Percentiles rank a stretch among this genome's conserved stretches.
These are phyloP conservation scores for Fusarium udum DNA, from an alignment of 2,329 filamentous ascomycete genomes.

Conservation along the genomic window DNA sequence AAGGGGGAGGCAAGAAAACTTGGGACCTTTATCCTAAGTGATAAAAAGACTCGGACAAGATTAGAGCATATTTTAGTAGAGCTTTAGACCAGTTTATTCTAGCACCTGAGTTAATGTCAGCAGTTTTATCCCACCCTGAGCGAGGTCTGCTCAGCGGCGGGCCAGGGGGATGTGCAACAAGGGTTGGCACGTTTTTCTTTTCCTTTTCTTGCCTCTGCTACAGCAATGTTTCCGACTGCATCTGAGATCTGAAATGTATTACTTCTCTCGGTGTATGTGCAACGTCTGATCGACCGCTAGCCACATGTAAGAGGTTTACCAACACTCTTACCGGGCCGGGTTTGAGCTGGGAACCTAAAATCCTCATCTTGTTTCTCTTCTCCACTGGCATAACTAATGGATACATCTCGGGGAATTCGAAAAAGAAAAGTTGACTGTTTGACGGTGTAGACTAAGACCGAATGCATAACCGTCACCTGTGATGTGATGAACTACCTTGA, in stretches of 20 bases:
- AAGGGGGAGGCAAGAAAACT: background rate
- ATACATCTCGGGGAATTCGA: background rate
- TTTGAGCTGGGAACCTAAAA: slow-evolving; percentile 29
- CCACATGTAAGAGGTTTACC: slow-evolving; percentile 29
- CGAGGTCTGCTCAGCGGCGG: background rate
- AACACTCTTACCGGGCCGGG: slow-evolving; percentile 36
- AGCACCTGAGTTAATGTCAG: background rate
- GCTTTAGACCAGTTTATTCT: background rate
- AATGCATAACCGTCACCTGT: slow-evolving; percentile 18
- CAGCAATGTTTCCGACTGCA: slow-evolving; percentile 18
- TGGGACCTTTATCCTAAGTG: background rate
- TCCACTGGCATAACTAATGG: background rate
- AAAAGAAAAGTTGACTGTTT: slow-evolving; percentile 6
- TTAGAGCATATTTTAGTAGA: background rate
- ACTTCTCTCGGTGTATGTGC: slow-evolving; percentile 26
- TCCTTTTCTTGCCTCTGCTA: background rate
- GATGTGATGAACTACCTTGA: slow-evolving; percentile 28
- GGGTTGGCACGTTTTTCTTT: slow-evolving; percentile 32
- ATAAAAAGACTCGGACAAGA: background rate
- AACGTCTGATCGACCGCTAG: slow-evolving; percentile 39
- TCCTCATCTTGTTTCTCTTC: slow-evolving; percentile 11
- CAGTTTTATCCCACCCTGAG: background rate
- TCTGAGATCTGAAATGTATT: slow-evolving; percentile 32
- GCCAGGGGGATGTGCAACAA: slow-evolving; percentile 42
- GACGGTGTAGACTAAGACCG: background rate